A percentile compares a stretch with the other conserved stretches of the same genome.
Conservation (phyloP, 495 filamentous ascomycete species). For the Penicillium argentinense region DNA sequence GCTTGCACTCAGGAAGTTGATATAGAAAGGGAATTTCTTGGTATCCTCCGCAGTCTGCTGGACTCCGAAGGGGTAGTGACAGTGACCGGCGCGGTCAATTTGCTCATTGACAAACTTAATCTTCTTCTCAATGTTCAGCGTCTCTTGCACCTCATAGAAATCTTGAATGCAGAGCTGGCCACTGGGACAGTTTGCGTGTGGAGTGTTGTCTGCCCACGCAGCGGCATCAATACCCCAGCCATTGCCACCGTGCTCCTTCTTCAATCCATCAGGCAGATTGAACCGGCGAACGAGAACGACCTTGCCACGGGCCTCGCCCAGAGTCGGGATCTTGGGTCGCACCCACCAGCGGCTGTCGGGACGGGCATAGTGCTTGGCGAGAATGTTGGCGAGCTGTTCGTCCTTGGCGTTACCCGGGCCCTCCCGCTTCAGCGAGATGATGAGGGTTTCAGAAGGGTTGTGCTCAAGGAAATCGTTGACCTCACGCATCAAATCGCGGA, state of each 20-base stretch:
- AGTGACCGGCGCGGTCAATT: constrained; percentile 64
- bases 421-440: constrained; percentile 90
- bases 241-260: constrained; percentile 56
- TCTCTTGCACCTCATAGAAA: constrained; percentile 85
- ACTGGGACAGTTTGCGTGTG: constrained; percentile 67
- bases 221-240: constrained; percentile 84
- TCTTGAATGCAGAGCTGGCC: constrained; percentile 87
- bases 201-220: constrained; percentile 86
- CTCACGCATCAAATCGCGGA: constrained; percentile 67
- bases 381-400: constrained; percentile 68
- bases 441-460: constrained; percentile 78
- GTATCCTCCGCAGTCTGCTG: constrained; percentile 31
- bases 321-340: constrained; percentile 70
- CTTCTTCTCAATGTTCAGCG: constrained; percentile 76
- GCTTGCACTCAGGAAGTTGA: constrained; percentile 88
- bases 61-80: constrained; percentile 43
- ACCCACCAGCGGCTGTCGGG: constrained; percentile 73
- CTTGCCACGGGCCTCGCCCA: constrained; percentile 80
- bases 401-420: constrained; percentile 80
- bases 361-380: constrained; percentile 68
- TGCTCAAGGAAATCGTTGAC: constrained; percentile 71
- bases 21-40: constrained; percentile 64
- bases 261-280: constrained; percentile 58
- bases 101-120: constrained; percentile 70
- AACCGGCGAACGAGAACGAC: constrained; percentile 87